Percentiles rank a stretch among this genome's conserved stretches.
phyloP scores from a whole-genome alignment of 208 protist genomes.

The Giardia duodenalis region DNA sequence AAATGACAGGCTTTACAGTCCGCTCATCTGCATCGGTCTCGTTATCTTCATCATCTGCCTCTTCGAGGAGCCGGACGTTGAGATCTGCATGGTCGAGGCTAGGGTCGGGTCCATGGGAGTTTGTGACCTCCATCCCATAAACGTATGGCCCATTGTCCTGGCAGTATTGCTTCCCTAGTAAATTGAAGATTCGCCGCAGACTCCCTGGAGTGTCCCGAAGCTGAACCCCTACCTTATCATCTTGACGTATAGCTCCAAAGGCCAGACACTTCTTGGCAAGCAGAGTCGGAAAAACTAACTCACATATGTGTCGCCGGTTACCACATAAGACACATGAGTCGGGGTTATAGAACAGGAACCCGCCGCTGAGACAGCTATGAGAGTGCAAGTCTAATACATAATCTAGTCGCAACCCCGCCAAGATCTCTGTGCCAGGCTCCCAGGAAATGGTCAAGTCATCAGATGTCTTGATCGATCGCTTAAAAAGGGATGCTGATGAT shows the following conservation, averaged over 20 bases:
- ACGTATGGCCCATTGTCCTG: background rate
- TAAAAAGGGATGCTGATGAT: background rate
- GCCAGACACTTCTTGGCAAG: background rate
- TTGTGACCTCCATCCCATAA: conserved; percentile 7
- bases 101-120: conserved; percentile 14
- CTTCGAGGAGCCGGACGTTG: background rate
- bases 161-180: background rate
- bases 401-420: background rate
- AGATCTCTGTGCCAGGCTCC: background rate
- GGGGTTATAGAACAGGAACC: conserved; percentile 25
- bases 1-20: background rate
- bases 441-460: background rate
- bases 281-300: background rate
- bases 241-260: background rate
- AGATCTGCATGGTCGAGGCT: background rate
- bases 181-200: background rate
- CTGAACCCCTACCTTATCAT: background rate
- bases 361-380: background rate
- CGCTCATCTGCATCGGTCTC: background rate
- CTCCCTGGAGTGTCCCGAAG: background rate
- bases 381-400: conserved; percentile 25
- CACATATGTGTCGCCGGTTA: background rate
- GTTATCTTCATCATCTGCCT: background rate
- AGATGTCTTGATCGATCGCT: background rate
- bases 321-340: background rate